Percentiles rank a stretch among this genome's conserved stretches.
Evolutionary conservation across 352 stramenopile species (phyloP).

Genomic region (Pythium sp.): DNA sequence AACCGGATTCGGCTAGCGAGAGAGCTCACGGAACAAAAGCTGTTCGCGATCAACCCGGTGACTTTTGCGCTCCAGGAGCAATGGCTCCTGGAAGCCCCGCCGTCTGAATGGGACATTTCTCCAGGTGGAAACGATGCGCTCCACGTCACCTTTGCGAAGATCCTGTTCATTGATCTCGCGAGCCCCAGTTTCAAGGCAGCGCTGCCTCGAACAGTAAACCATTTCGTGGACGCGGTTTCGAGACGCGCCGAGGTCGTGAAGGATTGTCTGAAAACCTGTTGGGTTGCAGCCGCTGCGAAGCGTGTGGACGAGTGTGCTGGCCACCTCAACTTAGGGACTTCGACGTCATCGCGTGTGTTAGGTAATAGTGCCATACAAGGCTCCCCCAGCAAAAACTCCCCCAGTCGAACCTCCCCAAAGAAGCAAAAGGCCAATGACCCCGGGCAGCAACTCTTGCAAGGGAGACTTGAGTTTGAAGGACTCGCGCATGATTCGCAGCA

Average conservation of each 20-base stretch:
- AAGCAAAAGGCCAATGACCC: constrained; percentile 16
- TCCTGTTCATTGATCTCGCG: constrained; percentile 84
- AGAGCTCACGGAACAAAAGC: constrained; percentile 40
- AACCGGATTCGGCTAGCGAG: constrained; percentile 39
- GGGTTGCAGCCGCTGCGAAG: constrained; percentile 66
- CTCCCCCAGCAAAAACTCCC: constrained; percentile 4
- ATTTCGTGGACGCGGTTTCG: constrained; percentile 86
- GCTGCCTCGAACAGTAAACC: constrained; percentile 76
- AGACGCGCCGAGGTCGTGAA: constrained; percentile 78
- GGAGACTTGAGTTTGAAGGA: constrained; percentile 59
- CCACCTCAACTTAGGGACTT: constrained; percentile 29
- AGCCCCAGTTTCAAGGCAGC: constrained; percentile 56
- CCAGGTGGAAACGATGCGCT: constrained; percentile 21
- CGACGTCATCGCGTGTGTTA: background rate
- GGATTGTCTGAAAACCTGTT: constrained; percentile 82
- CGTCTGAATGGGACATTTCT: constrained; percentile 69
- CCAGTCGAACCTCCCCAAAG: constrained; percentile 12
- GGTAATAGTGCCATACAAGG: background rate
- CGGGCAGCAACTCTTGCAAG: constrained; percentile 35
- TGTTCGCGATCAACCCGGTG: constrained; percentile 78
- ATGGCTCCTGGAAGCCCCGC: constrained; percentile 75
- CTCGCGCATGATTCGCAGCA: constrained; percentile 7
- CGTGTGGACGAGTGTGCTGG: constrained; percentile 66
- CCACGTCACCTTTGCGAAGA: constrained; percentile 47
- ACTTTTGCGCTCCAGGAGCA: constrained; percentile 87